Evolutionary conservation across 1,284 basidiomycete genomes (phyloP), one percentile per base, ranked within the genome.

Genomic region (Albatrellus sp.): DNA sequence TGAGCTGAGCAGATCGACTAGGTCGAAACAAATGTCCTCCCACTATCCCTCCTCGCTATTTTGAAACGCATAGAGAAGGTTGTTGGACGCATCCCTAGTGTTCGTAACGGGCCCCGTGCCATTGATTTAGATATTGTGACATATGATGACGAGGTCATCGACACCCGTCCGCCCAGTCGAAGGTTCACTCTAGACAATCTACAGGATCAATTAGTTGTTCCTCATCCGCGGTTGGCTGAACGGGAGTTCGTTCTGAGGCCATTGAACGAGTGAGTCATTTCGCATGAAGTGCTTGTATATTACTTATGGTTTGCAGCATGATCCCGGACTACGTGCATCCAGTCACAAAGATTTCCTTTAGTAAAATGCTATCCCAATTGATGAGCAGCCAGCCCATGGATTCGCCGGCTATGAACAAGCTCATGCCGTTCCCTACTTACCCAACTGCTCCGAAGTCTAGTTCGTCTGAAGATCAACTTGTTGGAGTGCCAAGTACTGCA

Each of bases 241-340:
- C 68, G 94, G 35, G 90, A 94, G 56, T 98, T 98, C 54, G 93
- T 98, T 0, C 67, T 99, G 31, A 67, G 89, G 11, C 94, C 96
- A 2, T 59, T 97, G 38, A 73, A 71, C 37, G 93, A 98, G 90
- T 92, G 52, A 50, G 85, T 67, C 31, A 8, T 49, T 43, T 16
- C 6, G 20, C 12, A 5, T 46, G 24, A 16, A 8, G 35, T 10
- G 13, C 33, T 17, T 42, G 13, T 6, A 17, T 16, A 5, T 30
- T 36, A 24, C 24, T 17, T 36, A 47, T 46, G 11, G 29, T 41
- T 28, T 30, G 1, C 41, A 89, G 86, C 56, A 80, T 90, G 63
- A 74, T 85, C 7, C 80, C 88, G 0, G 62, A 74, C 37, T 77
- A 75, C 45, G 50, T 73, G 11, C 84, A 90, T 56, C 90, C 90